Conservation (phyloP, 116 monocot species). For the Zostera marina region DNA sequence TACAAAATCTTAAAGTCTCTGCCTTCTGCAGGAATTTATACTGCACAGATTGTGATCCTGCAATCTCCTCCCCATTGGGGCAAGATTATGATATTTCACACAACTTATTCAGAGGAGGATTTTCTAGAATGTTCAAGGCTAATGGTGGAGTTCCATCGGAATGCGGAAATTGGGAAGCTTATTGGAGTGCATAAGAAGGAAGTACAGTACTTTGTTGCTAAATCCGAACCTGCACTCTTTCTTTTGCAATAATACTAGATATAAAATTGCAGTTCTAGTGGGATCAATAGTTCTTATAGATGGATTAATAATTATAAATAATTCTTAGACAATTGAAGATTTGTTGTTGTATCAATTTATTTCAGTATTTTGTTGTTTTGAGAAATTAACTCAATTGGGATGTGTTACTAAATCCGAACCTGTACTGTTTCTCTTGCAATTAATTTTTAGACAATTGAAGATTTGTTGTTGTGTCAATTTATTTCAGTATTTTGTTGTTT, state of each 20-base stretch:
- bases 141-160: conserved; percentile 77
- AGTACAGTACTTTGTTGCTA: conserved; percentile 65
- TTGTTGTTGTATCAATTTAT: too few species aligned
- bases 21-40: conserved; percentile 83
- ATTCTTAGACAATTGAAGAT: too few species aligned
- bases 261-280: too few species aligned
- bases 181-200: conserved; percentile 71
- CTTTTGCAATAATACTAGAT: conserved; percentile 23
- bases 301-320: too few species aligned
- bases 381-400: too few species aligned
- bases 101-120: conserved; percentile 51
- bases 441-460: too few species aligned
- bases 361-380: too few species aligned
- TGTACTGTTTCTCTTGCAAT: too few species aligned
- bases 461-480: too few species aligned
- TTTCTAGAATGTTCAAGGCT: conserved; percentile 70
- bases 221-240: conserved; percentile 61
- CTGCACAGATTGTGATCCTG: conserved; percentile 60
- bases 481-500: too few species aligned
- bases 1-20: conserved; percentile 68
- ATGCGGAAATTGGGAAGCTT: conserved; percentile 55
- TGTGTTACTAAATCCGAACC: too few species aligned
- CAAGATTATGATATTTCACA: conserved; percentile 41
- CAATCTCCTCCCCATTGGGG: conserved; percentile 58
- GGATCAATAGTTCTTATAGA: too few species aligned